Base-by-base conservation (phyloP, 164 flowering plant genomes). In the Stephania cephalantha region DNA sequence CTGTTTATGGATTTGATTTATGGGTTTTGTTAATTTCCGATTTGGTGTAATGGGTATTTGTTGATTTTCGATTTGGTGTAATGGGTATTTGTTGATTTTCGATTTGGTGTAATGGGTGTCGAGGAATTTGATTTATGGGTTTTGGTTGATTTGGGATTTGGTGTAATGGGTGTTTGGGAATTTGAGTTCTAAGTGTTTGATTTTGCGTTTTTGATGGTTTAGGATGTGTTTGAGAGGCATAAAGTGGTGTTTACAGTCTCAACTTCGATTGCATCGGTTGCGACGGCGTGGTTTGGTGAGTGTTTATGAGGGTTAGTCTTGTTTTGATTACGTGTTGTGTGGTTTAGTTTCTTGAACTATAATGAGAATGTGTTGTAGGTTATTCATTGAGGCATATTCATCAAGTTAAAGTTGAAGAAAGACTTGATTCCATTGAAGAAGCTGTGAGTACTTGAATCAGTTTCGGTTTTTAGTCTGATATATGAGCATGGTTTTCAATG, bases 151-250 rank as follows among this genome's bases (percentile, higher is more conserved):
- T 66, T 17, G 50, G 20, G 66, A 58, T 15, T 58, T 58, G 64
- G 25, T 25, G 25, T 25, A 55, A 55, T 55, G 25, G n/a, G 68
- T 20, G 42, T 61, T 17, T 9, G 7, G 64, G 15, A 71, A 74
- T 75, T 70, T 72, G 75, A 73, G 78, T 71, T 74, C 64, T 46
- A 22, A 25, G 31, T 31, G 55, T 15, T 69, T 50, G 66, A n/a
- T n/a, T 22, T 22, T 46, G 15, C 9, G 18, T 72, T 71, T 73
- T 71, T 73, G 61, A 46, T 80, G 71, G 67, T 78, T 69, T 69
- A 95, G 98, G 96, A 93, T 72, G 82, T 82, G 63, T 95, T 95
- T 82, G 97, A 95, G 88, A 85, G 88, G 79, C 97, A 95, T 78
- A 88, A 77, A 79, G 97, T 93, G 80, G 93, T 93, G 12, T 91